A percentile compares a stretch with the other conserved stretches of the same genome.
phyloP scores from a whole-genome alignment of 495 filamentous ascomycete genomes.

The Penicillium maclennaniae region DNA sequence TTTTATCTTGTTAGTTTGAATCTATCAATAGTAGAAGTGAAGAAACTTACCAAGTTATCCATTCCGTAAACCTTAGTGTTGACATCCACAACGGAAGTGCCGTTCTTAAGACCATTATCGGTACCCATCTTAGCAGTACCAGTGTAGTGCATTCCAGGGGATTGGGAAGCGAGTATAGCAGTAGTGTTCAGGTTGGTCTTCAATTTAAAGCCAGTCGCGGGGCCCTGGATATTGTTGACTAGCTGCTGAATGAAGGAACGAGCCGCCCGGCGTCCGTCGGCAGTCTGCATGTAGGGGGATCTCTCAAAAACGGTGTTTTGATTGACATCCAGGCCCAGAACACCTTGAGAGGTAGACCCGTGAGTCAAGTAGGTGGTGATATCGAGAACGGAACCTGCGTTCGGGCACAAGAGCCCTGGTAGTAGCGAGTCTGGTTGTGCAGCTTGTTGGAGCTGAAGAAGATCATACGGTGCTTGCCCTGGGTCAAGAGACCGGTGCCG shows the following conservation, averaged over 20 bases:
- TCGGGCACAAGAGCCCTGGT: constrained; percentile 30
- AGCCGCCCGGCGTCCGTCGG: constrained; percentile 22
- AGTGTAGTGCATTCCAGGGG: constrained; percentile 70
- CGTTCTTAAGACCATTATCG: constrained; percentile 61
- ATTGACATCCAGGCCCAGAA: constrained; percentile 53
- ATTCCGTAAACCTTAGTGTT: constrained; percentile 69
- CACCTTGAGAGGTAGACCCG: constrained; percentile 47
- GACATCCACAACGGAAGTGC: constrained; percentile 66
- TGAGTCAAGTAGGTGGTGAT: constrained; percentile 43
- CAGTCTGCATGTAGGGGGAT: constrained; percentile 31
- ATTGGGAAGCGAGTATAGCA: constrained; percentile 40
- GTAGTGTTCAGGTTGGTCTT: constrained; percentile 53
- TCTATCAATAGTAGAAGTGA: background rate
- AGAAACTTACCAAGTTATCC: constrained; percentile 52
- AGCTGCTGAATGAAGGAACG: constrained; percentile 43
- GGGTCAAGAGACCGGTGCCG: constrained; percentile 60
- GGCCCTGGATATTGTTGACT: constrained; percentile 53
- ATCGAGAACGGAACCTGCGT: constrained; percentile 19
- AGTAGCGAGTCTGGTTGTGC: constrained; percentile 26
- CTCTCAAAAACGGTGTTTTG: constrained; percentile 59
- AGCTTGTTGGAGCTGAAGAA: constrained; percentile 28
- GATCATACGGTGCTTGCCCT: constrained; percentile 59
- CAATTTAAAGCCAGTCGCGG: constrained; percentile 47
- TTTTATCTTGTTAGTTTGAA: too few species aligned
- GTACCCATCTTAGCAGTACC: constrained; percentile 60